These are phyloP conservation scores for Eimeria praecox DNA, from an alignment of 169 alveolate genomes.

Conservation along the genomic window DNA sequence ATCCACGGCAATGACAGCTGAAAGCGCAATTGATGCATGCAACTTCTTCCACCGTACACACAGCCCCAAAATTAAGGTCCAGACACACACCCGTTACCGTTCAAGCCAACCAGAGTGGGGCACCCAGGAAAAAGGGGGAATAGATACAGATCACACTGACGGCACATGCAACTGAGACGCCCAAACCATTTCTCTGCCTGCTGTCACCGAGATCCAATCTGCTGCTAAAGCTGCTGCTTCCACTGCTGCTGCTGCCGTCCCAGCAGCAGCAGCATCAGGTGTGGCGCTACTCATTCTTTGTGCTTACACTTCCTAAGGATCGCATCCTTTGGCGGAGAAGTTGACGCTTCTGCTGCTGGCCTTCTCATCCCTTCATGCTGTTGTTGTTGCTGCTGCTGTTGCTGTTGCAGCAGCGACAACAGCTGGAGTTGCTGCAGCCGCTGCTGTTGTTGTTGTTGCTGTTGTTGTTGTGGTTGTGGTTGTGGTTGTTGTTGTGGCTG, in stretches of 20 bases:
- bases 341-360: constrained; percentile 43
- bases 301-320: constrained; percentile 51
- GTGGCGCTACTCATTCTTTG: not conserved
- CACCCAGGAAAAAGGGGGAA: not conserved
- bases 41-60: too few relatives aligned
- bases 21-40: not conserved
- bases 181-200: not conserved
- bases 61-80: not conserved
- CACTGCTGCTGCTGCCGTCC: not conserved
- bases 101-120: not conserved
- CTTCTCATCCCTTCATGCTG: constrained; percentile 54
- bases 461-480: not conserved
- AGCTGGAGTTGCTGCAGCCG: constrained; percentile 68
- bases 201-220: not conserved
- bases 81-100: not conserved
- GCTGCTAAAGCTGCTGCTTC: not conserved
- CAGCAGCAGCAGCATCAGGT: not conserved
- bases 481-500: constrained; percentile 38
- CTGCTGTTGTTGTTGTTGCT: constrained; percentile 59
- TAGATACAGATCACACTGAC: not conserved
- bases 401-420: constrained; percentile 60
- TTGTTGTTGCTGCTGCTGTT: constrained; percentile 61
- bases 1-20: not conserved
- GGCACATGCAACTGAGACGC: not conserved
- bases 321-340: constrained; percentile 66